Base-by-base conservation (phyloP, 2,329 filamentous ascomycete species). In the Bipolaris sorokiniana region DNA sequence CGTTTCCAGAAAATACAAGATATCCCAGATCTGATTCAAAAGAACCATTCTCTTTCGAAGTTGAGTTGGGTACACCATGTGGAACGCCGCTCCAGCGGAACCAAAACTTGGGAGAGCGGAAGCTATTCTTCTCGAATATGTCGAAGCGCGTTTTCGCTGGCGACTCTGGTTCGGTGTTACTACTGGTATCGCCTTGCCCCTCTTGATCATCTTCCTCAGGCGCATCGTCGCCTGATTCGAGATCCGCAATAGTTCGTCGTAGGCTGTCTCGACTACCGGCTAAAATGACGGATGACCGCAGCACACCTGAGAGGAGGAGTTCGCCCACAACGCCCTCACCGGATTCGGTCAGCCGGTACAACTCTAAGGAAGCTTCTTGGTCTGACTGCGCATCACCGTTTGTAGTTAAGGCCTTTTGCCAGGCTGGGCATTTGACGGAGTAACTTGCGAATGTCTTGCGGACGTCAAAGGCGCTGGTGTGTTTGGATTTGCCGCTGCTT, bases 61-160 rank as follows among this genome's bases (percentile, higher is more conserved):
- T 38, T 20, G 41, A 22, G 10, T 23, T 15, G 1, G 42, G 33
- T 7, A 38, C 37, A 2, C 22, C 18, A 23, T 20, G 31, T 3
- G 34, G 38, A 10, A 31, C n/a, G 40, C 66, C 66, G 44, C 58
- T 67, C 66, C 66, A 70, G n/a, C 56, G 56, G 7, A 70, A 54
- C 67, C 67, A 70, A 45, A 70, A 70, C 28, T 69, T 70, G 22
- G 67, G 67, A 3, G 56, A 48, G n/a, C 67, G 64, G 47, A 70
- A 69, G 42, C 63, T 66, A 49, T 70, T 70, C 47, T 69, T 70
- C 18, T 70, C 67, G 23, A 70, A 70, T 0, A 58, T 66, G 34
- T 57, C 41, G 56, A 70, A 68, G 26, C 67, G 65, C 18, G 40
- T 44, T 0, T 45, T 26, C 10, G 61, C 54, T 9, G 52, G 56